Evolutionary conservation across 108 stramenopile species (phyloP).

Genomic region (Mediolabrus comicus): DNA sequence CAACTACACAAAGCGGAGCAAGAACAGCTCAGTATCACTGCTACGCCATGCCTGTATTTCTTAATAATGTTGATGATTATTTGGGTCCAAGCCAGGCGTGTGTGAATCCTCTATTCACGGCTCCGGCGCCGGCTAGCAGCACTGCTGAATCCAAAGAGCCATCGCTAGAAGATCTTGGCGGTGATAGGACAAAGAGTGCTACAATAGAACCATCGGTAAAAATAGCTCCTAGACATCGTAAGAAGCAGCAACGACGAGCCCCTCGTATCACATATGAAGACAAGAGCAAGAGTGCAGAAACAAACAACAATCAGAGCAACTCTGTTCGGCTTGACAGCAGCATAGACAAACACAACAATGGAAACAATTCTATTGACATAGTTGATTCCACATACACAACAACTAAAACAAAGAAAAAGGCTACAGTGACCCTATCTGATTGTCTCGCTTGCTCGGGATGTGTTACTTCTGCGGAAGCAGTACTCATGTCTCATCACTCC

Average conservation of each 20-base stretch:
- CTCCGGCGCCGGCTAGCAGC: slow-evolving; percentile 15
- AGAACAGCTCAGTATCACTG: background rate
- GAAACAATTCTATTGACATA: slow-evolving; percentile 1
- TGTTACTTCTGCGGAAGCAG: slow-evolving; percentile 98
- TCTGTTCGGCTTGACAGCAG: slow-evolving; percentile 6
- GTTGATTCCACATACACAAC: slow-evolving; percentile 9
- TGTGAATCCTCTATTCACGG: slow-evolving; percentile 83
- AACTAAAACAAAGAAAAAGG: slow-evolving; percentile 48
- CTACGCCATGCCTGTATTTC: slow-evolving; percentile 65
- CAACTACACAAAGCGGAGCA: background rate
- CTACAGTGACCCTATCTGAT: slow-evolving; percentile 90
- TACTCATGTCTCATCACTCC: slow-evolving; percentile 93
- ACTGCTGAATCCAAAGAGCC: background rate
- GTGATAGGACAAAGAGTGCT: slow-evolving; percentile 2
- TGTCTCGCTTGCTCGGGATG: slow-evolving; percentile 99
- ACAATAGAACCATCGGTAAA: background rate
- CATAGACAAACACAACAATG: background rate
- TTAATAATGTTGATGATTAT: slow-evolving; percentile 88
- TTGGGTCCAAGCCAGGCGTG: slow-evolving; percentile 87
- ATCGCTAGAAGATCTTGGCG: background rate
- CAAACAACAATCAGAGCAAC: slow-evolving; percentile 1
- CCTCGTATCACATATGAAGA: slow-evolving; percentile 20
- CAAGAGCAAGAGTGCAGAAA: slow-evolving; percentile 1
- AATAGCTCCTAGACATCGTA: background rate
- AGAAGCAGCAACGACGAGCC: slow-evolving; percentile 10